A percentile compares a stretch with the other conserved stretches of the same genome.
Conservation (phyloP, 345 rosid genomes). For the Pelargonium nanum region DNA sequence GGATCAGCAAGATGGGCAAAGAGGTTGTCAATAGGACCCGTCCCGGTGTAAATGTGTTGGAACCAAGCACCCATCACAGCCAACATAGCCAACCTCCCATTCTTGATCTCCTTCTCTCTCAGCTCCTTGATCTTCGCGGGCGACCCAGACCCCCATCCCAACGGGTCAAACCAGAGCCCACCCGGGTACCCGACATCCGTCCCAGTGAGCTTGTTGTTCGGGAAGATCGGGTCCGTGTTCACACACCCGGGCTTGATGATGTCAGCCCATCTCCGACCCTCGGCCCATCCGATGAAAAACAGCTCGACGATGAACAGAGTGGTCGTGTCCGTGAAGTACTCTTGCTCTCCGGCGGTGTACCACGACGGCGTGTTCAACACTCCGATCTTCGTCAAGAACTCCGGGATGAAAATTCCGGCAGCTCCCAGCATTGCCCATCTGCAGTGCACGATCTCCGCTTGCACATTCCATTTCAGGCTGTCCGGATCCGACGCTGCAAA, state of each 20-base stretch:
- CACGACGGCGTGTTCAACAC: conserved; percentile 91
- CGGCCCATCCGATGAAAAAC: conserved; percentile 91
- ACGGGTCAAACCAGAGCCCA: conserved; percentile 97
- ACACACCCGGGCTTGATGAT: conserved; percentile 91
- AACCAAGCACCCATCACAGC: conserved; percentile 99
- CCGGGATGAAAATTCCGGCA: conserved; percentile 93
- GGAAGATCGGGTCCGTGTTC: conserved; percentile 92
- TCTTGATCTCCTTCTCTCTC: conserved; percentile 94
- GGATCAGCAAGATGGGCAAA: conserved; percentile 97
- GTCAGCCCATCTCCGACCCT: conserved; percentile 96
- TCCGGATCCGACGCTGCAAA: conserved; percentile 80
- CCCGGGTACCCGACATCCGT: conserved; percentile 98
- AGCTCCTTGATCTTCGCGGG: conserved; percentile 78
- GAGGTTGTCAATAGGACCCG: conserved; percentile 95
- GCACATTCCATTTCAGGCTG: conserved; percentile 81
- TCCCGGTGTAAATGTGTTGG: conserved; percentile 93
- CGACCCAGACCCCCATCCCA: conserved; percentile 85
- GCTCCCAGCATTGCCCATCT: conserved; percentile 99
- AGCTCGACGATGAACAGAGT: conserved; percentile 73
- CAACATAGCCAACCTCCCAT: conserved; percentile 93
- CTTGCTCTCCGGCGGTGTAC: conserved; percentile 75
- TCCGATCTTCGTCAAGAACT: conserved; percentile 77
- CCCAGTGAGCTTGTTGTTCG: conserved; percentile 92
- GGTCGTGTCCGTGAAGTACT: conserved; percentile 88
- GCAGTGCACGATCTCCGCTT: conserved; percentile 84